Base-by-base conservation (phyloP, 441 rosid genomes). In the Arabidopsis lyrata region DNA sequence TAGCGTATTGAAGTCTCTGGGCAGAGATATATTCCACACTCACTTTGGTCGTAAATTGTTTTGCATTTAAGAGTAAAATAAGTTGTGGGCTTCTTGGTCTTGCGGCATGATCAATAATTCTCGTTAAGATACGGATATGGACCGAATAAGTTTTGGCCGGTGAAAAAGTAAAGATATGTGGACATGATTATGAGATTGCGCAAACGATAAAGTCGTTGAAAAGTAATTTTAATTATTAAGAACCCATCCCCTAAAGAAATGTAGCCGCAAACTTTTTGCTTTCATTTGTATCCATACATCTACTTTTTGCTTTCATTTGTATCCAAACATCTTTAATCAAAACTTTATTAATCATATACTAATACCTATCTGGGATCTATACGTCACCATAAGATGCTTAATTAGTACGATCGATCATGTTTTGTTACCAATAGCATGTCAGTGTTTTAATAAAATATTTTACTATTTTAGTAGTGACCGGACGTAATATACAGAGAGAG, bases 141-240 rank as follows among this genome's bases (percentile, higher is more conserved):
- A 34, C 70, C 71, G 52, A 75, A 60, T 44, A 24, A 41, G 20
- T 34, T 72, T 75, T 68, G 78, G 78, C 74, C 78, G 78, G 78
- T 61, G 78, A 22, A 53, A 75, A 75, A 13, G 64, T 14, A 13
- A 5, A 27, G 52, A 65, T 66, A 66, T 50, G 73, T 66, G 78
- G 78, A 66, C 72, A 74, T 10, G 16, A 74, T 75, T 3, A 61
- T 61, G 63, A 75, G 57, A 66, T 20, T 60, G 63, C 39, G 41
- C 22, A 74, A 50, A 67, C 39, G 56, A 58, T 66, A 72, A 60
- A 74, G 63, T 36, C 32, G 3, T 32, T 24, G 27, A 31, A 66
- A 66, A 49, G 14, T 6, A 18, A 47, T 8, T 18, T 58, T 14
- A 29, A 66, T 57, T 73, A 66, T 39, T 13, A 14, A 14, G 22